Base-by-base conservation (phyloP, 495 filamentous ascomycete species). In the Penicillium cataractarum region DNA sequence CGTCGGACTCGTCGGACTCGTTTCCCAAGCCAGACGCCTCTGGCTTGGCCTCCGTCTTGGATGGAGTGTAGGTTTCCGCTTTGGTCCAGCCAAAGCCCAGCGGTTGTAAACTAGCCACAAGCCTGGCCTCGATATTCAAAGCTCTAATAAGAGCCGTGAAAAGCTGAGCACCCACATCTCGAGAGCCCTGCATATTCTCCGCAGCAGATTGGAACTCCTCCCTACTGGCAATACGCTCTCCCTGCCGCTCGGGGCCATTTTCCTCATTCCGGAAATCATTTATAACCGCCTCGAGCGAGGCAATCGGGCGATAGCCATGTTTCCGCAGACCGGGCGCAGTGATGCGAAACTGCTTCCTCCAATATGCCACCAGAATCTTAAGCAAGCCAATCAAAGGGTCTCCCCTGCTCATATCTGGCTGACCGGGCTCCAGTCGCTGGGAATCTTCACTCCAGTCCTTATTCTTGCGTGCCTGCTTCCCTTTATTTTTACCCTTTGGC, bases 61-160 rank as follows among this genome's bases (percentile, higher is more conserved):
- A 29, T 37, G 55, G 58, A 24, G 66, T 73, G 48, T 76, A 77
- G 0, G 67, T 89, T 74, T 99, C 95, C 19, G 82, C 78, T 69
- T 93, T 94, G 54, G 88, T 93, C 86, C 92, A 97, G 2, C 93
- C 93, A 73, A 97, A 97, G 2, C 96, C 95, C 0, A 92, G 71
- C 17, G 95, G 89, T 63, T 98, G 95, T 12, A 99, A 74, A 72
- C 84, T 97, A 15, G 88, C 87, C 10, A 97, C 87, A 66, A 98
- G 77, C 42, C 92, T 82, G 21, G 90, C 85, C 61, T 97, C 92
- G 13, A 97, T 78, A 0, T 89, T 90, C 19, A 99, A 68, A 4
- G 87, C 93, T 60, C 96, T 82, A n/a, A 97, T 71, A 24, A 99
- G 75, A 8, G 92, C 91, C 0, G 92, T 95, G 64, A 99, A 98